Percentiles rank a stretch among this genome's conserved stretches.
Conservation (phyloP, 805 yeast genomes). For the Myxozyma neglecta region DNA sequence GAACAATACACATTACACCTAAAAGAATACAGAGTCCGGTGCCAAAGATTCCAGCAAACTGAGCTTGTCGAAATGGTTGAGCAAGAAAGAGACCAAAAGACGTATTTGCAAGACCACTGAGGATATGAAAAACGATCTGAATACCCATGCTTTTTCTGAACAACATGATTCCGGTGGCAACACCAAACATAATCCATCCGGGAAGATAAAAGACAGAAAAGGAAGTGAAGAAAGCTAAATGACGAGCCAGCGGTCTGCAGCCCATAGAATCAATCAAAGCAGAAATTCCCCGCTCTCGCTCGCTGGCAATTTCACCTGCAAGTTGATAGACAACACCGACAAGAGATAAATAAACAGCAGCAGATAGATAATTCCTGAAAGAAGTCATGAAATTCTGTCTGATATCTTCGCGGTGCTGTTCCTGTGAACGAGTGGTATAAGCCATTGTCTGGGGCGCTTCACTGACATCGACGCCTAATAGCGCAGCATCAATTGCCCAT, state of each 20-base stretch:
- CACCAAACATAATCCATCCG: conserved; percentile 40
- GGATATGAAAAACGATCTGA: conserved; percentile 37
- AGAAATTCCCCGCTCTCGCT: conserved; percentile 40
- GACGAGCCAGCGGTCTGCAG: conserved; percentile 33
- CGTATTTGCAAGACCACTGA: conserved; percentile 37
- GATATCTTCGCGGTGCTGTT: conserved; percentile 28
- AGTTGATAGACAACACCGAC: conserved; percentile 42
- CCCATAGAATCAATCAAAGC: conserved; percentile 40
- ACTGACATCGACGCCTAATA: conserved; percentile 11
- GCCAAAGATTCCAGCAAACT: conserved; percentile 39
- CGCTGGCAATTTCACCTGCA: conserved; percentile 39
- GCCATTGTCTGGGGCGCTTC: conserved; percentile 31
- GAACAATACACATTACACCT: conserved; percentile 38
- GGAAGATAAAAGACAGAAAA: conserved; percentile 37
- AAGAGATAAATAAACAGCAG: conserved; percentile 40
- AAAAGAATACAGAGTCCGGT: conserved; percentile 38
- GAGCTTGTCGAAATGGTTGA: conserved; percentile 37
- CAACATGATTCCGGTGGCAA: conserved; percentile 29
- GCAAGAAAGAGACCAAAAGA: conserved; percentile 39
- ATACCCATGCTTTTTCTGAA: conserved; percentile 35
- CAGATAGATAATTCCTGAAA: conserved; percentile 37
- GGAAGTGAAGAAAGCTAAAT: conserved; percentile 35
- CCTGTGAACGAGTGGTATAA: conserved; percentile 35
- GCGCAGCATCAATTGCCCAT: conserved; percentile 38
- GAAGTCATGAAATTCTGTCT: conserved; percentile 36